A percentile compares a stretch with the other conserved stretches of the same genome.
Evolutionary conservation across 106 monocot species (phyloP).

Genomic region (Dendrobium chrysotoxum): DNA sequence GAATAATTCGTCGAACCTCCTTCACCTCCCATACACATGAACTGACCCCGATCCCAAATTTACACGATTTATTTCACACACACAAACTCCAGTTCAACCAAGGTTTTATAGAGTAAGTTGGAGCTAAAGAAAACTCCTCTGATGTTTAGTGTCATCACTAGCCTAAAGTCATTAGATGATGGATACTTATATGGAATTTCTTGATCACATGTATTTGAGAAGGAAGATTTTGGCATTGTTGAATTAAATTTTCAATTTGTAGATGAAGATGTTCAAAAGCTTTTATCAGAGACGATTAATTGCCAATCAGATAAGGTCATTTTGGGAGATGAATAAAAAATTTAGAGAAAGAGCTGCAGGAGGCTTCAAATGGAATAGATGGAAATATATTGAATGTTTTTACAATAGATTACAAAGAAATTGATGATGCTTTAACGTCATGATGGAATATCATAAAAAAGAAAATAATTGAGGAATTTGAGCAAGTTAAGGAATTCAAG

Average conservation of each 20-base stretch:
- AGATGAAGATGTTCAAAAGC: background rate
- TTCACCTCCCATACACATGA: too few relatives aligned
- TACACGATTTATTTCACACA: too few relatives aligned
- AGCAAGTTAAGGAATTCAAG: conserved; percentile 37
- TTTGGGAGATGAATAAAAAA: background rate
- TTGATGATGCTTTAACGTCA: background rate
- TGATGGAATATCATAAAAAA: conserved; percentile 8
- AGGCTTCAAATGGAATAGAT: background rate
- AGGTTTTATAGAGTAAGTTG: too few relatives aligned
- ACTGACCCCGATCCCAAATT: too few relatives aligned
- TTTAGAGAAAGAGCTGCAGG: background rate
- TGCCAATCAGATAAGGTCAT: background rate
- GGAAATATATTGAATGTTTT: background rate
- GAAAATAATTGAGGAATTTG: conserved; percentile 13
- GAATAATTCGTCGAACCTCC: too few relatives aligned
- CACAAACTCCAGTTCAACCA: too few relatives aligned
- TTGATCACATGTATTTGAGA: background rate
- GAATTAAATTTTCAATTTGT: background rate
- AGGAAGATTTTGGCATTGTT: background rate
- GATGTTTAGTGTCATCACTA: too few relatives aligned
- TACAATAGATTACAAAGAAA: background rate
- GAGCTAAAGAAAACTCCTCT: too few relatives aligned
- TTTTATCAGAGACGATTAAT: background rate
- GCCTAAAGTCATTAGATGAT: too few relatives aligned
- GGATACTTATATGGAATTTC: too few relatives aligned